Evolutionary conservation across 2,329 filamentous ascomycete genomes (phyloP), one percentile per base, ranked within the genome.

Genomic region (Fusarium lateritium): DNA sequence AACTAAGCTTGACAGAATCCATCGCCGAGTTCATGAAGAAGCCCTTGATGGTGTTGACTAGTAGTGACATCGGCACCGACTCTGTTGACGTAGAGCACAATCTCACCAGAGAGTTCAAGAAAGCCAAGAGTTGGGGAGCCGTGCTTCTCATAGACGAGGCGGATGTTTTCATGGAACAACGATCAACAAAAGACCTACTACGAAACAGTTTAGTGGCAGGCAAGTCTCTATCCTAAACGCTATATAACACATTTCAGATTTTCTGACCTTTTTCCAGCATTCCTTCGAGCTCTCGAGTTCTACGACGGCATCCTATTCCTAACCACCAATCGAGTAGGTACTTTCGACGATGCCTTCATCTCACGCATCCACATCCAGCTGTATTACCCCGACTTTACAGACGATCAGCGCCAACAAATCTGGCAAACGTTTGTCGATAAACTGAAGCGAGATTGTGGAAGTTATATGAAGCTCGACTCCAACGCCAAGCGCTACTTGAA

Each of bases 291-390:
- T 0, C 71, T 79, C 1, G 77, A 78, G 34, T 75, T 66, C 34
- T 78, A 74, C 39, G 60, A 76, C 7, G 77, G 77, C 3, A 78
- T 79, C 9, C 24, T 78, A 0, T 78, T 79, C 21, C 59, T 79
- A 2, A 74, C 73, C 0, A 76, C 76, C 0, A 79, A 79, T 39
- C 51, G 76, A 2, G 72, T 77, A 0, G 76, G 73, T 0, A 56
- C 69, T 0, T 78, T 79, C 31, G 76, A 78, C 17, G 76, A 78
- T 3, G 77, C 77, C 1, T 77, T 78, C 49, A 73, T 76, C 5
- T 78, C 77, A 0, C 73, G 76, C 2, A 68, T 78, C 1, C 76
- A 79, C 13, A 43, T 79, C 4, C 66, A 77, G 33, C 43, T 78
- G 0, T 71, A 74, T 45, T 78, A 77, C 15, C 55, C 63, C 0